Base-by-base conservation (phyloP, 495 filamentous ascomycete genomes). In the Extremus antarcticus region DNA sequence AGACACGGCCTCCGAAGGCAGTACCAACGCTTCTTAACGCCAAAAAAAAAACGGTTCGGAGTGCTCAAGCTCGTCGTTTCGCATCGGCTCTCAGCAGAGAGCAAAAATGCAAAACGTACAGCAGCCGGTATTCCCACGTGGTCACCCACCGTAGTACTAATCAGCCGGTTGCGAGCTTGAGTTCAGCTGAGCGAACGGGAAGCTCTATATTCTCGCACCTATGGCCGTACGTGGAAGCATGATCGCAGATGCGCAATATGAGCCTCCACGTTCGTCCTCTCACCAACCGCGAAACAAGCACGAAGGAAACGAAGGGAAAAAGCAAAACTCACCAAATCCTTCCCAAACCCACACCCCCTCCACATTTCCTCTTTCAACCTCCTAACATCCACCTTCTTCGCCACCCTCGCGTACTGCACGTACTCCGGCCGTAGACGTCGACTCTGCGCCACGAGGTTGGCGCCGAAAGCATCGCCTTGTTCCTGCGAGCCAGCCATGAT, bases 351-450 rank as follows among this genome's bases (percentile, higher is more conserved):
- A 69, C 95, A 87, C 7, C 88, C 87, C 68, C 78, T 85, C 94
- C 94, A 99, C 65, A 99, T 82, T 66, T 99, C 89, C 67, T 90
- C 86, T 73, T 99, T 99, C 63, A 99, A 71, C 65, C 89, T 74
- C 48, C 91, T 76, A 0, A 97, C 90, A 65, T 99, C 94, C n/a
- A 99, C 94, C 75, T 97, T 99, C 79, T 95, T 99, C 15, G 94
- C 94, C 22, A 94, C 85, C 24, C 90, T 78, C 17, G 94, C 94
- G 67, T 95, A 99, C 66, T 95, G 87, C 25, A 99, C 88, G 57
- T 99, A 97, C 67, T 97, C 92, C 0, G 92, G 94, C 60, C 91
- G 71, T 29, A 91, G 66, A 43, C 92, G 74, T 47, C 91, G 71
- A 57, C 76, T 86, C 65, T 91, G 85, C 11, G 91, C 95, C n/a